Evolutionary conservation across 129 eudicot genomes (phyloP).

Genomic region (Centrapalus pauciflorus): DNA sequence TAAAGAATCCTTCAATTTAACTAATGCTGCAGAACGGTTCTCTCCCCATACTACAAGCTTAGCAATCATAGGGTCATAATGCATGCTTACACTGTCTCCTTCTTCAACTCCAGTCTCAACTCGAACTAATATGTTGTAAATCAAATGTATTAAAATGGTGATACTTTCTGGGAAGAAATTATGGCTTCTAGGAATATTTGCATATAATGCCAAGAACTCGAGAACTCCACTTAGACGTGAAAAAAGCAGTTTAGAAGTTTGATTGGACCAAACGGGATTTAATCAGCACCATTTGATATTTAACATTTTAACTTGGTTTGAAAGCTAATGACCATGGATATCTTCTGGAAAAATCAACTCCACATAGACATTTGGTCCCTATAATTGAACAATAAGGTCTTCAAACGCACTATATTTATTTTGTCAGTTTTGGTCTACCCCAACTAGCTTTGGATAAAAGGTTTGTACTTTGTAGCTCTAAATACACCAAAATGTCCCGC

Average conservation of each 20-base stretch:
- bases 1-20: conserved; percentile 81
- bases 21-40: conserved; percentile 73
- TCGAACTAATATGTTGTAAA: conserved; percentile 46
- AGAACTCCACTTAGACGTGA: background rate
- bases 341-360: no score
- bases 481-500: no score
- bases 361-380: no score
- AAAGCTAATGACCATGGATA: no score
- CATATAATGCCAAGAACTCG: no score
- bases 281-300: background rate
- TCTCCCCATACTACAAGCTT: conserved; percentile 98
- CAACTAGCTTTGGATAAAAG: no score
- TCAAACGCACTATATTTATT: no score
- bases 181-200: no score
- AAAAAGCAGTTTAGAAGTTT: background rate
- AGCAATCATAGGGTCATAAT: conserved; percentile 99
- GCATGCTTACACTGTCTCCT: conserved; percentile 96
- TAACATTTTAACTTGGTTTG: no score
- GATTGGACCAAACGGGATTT: background rate
- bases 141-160: background rate
- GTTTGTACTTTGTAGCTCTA: no score
- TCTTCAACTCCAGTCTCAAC: conserved; percentile 98
- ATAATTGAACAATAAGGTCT: no score
- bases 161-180: background rate
- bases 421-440: no score